Evolutionary conservation across 352 stramenopile species (phyloP), one percentile per base, ranked within the genome.

Genomic region (Phytophthora pisi): DNA sequence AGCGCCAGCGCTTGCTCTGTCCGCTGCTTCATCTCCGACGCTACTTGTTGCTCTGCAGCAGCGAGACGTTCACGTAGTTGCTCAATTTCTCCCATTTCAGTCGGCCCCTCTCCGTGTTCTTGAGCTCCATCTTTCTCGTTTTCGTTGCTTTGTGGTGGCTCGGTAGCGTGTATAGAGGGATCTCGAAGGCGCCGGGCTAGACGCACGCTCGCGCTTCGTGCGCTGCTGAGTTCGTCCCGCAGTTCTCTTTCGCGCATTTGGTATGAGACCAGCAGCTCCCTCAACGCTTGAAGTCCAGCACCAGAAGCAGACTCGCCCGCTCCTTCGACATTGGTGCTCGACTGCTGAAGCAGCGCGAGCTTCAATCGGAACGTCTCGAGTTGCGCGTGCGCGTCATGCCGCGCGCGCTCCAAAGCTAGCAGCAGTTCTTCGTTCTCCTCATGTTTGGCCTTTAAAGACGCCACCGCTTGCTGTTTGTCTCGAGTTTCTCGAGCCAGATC

Each of bases 391-490:
- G 69, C 47, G n/a, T 89, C 78, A 31, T 81, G 70, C 2, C 67
- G 51, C 4, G 78, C 53, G 2, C 77, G 77, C 24, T 88, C 79
- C 55, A 77, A 68, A 4, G 66, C 30, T n/a, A 86, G 24, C 16
- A 84, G 0, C 2, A 87, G 51, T 40, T 89, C 78, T 63, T 89
- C 78, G 9, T 73, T 77, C 36, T 89, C 76, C 26, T 80, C 68
- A 2, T 34, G 56, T 51, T 87, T 89, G 7, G 55, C 51, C 51
- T 79, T 74, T 61, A 77, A 75, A 1, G 64, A 36, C 1, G 49
- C 18, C 16, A 43, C 47, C 2, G 70, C 36, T 5, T 60, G 49
- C 9, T 81, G 65, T 49, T 79, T 87, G 30, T 83, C 77, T 9
- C 64, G 69, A 0, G 47, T 31, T 16, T 60, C 50, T 24, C 66